phyloP scores from a whole-genome alignment of 495 filamentous ascomycete genomes.

The Penicillium coffeae region DNA sequence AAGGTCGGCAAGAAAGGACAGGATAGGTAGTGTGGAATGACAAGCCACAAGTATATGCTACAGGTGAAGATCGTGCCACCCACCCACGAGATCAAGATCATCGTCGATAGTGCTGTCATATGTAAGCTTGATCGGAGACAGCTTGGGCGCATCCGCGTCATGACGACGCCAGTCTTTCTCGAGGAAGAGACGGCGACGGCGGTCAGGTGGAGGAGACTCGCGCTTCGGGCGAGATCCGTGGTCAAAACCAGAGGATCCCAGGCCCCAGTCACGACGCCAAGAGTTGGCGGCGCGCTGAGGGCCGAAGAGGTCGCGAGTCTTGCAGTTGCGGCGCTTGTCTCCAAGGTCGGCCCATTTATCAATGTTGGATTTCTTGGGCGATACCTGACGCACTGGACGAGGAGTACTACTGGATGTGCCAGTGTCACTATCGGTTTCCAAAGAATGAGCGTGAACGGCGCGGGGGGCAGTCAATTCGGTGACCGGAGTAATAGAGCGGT shows the following conservation, averaged over 20 bases:
- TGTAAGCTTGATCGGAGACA: conserved; percentile 21
- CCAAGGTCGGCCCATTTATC: conserved; percentile 90
- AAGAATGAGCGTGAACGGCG: conserved; percentile 38
- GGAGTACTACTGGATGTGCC: conserved; percentile 64
- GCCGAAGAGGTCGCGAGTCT: conserved; percentile 41
- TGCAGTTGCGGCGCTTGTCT: conserved; percentile 68
- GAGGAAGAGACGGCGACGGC: conserved; percentile 37
- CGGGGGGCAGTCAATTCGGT: conserved; percentile 16
- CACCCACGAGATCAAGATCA: conserved; percentile 86
- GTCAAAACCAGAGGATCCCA: conserved; percentile 52
- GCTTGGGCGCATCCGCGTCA: conserved; percentile 26
- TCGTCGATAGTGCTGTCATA: conserved; percentile 60
- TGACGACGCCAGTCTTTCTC: conserved; percentile 67
- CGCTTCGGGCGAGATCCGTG: conserved; percentile 47
- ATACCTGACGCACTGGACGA: conserved; percentile 43
- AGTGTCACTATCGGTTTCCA: conserved; percentile 54
- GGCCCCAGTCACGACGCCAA: conserved; percentile 51
- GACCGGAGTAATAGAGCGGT: conserved; percentile 19
- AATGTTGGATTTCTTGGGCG: conserved; percentile 51
- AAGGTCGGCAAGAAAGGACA: conserved; percentile 8
- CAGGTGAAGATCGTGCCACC: conserved; percentile 65
- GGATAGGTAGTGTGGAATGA: conserved; percentile 4
- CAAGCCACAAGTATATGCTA: conserved; percentile 24
- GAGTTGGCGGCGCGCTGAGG: conserved; percentile 39
- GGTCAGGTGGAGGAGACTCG: conserved; percentile 38